Evolutionary conservation across 805 yeast genomes (phyloP), one percentile per base, ranked within the genome.

Genomic region (Starmerella floricola): DNA sequence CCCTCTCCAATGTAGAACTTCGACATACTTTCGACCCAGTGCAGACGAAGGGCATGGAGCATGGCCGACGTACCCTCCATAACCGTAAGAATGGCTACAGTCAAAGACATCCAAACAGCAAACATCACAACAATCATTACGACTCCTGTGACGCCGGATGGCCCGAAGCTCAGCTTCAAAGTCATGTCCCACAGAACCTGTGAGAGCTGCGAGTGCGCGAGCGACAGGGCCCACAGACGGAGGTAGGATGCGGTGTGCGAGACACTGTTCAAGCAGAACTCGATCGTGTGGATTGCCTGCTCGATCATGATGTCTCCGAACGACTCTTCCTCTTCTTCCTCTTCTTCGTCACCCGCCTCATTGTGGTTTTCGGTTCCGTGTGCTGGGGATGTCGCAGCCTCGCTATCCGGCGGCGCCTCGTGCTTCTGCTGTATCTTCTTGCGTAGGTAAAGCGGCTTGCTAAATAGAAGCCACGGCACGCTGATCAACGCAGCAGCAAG

Each of bases 61-160:
- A 91, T 91, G 28, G 98, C 98, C 20, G 96, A 85, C 0, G 99
- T 91, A 45, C 98, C 99, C 64, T 91, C 99, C 99, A 91, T 91
- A 40, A 82, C 67, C 12, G 91, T 97, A 57, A 91, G 71, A 54
- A 91, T 85, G 56, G 84, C 80, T 20, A 87, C 88, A 0, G 98
- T 88, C 48, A 91, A 68, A 3, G 74, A 74, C 61, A 91, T 86
- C 99, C 99, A 91, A 80, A 91, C 76, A 18, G 80, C 94, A 61
- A 91, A 91, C 58, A 91, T 64, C 19, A 80, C 57, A 30, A 87
- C 91, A 1, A 84, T 76, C 71, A 74, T 76, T 21, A 78, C 49
- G 1, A 85, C 80, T 11, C 95, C 94, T 4, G 69, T 53, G 8
- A 64, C 49, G 2, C 88, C 91, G 3, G 78, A 68, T 38, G 69